Evolutionary conservation across 345 rosid species (phyloP), one percentile per base, ranked within the genome.

Genomic region (Aurinia saxatilis): DNA sequence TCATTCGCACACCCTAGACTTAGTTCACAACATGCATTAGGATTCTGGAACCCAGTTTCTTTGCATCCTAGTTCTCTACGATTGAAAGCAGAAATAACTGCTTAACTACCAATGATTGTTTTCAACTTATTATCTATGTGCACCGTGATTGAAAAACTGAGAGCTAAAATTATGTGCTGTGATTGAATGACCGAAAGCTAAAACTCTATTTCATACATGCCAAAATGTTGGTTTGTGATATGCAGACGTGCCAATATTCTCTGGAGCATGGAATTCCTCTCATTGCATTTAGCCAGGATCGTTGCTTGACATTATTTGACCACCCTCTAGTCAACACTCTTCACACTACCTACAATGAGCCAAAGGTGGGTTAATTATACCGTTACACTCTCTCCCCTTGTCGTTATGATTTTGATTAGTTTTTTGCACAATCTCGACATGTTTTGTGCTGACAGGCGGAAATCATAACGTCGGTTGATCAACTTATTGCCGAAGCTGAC

Each of bases 251-350:
- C 54, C 60, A 71, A 23, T 93, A 84, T 77, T 93, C 97, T 58
- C 65, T 73, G 79, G 81, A 87, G 81, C 87, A 90, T 42, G 77
- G 78, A 65, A 75, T 90, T 78, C 99, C 97, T 66, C 84, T 93
- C n/a, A 66, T 93, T 51, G 97, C 97, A 53, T 93, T 87, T 74
- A 58, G 90, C 60, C 79, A 77, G 40, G 89, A 78, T 70, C 92
- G 91, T 18, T 90, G 96, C 79, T 81, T 93, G 54, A 87, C 96
- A 4, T 72, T 90, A 44, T 93, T 86, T 72, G 85, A 84, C 63
- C 90, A 93, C 68, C 96, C 92, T 49, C 83, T 80, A 31, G 86
- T 93, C 16, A 79, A 88, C 50, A 78, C 88, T 31, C 78, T 93
- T 57, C 95, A 90, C 67, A 80, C 85, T 30, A 53, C 75, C 63